Conservation (phyloP, 2,329 filamentous ascomycete species). For the Alternaria gansuensis region DNA sequence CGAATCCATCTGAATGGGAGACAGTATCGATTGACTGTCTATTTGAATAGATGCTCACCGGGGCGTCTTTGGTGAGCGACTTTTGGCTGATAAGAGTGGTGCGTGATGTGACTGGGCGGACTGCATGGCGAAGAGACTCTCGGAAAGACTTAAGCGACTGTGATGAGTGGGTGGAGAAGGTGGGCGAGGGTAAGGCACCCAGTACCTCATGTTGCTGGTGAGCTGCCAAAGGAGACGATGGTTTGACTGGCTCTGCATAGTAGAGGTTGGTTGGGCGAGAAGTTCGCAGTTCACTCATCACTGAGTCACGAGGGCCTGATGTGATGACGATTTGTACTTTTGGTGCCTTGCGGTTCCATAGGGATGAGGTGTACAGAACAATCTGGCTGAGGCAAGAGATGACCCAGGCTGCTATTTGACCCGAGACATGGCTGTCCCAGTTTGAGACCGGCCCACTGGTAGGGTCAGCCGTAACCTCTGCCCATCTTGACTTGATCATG, state of each 20-base stretch:
- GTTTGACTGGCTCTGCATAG: conserved; percentile 35
- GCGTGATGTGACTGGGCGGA: conserved; percentile 51
- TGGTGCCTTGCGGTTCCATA: conserved; percentile 37
- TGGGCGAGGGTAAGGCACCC: conserved; percentile 47
- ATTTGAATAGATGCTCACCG: conserved; percentile 47
- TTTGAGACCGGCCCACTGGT: conserved; percentile 27
- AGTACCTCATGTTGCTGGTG: conserved; percentile 12
- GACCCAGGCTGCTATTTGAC: conserved; percentile 50
- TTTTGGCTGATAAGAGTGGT: conserved; percentile 47
- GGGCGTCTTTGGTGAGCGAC: conserved; percentile 44
- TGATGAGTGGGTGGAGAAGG: conserved; percentile 48
- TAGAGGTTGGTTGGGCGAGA: conserved; percentile 38
- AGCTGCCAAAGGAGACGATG: conserved; percentile 38
- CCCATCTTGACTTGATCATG: conserved; percentile 37
- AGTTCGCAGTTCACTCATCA: conserved; percentile 48
- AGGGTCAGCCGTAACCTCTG: conserved; percentile 26
- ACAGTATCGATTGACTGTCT: conserved; percentile 47
- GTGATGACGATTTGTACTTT: conserved; percentile 30
- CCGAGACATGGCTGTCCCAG: conserved; percentile 42
- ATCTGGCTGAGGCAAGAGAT: conserved; percentile 45
- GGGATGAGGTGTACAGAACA: conserved; percentile 40
- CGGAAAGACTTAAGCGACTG: conserved; percentile 50
- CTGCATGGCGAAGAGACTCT: conserved; percentile 51
- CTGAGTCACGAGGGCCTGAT: conserved; percentile 47
- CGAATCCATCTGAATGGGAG: conserved; percentile 68